Evolutionary conservation across 495 filamentous ascomycete genomes (phyloP).

Genomic region (Penicillium ochrochloron): DNA sequence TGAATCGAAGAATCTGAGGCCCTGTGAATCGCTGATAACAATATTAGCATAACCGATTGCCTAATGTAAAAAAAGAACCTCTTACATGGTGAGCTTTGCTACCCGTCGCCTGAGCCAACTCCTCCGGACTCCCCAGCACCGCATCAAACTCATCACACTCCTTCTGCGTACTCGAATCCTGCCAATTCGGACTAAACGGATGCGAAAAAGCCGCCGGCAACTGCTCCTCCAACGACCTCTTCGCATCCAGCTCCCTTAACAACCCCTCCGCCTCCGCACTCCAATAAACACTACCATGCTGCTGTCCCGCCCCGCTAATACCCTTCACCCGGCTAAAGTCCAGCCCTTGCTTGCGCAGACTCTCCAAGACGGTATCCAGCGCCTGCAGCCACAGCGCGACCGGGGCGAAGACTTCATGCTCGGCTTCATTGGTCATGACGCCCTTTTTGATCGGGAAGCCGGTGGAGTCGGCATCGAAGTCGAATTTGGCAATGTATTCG

Average conservation of each 20-base stretch:
- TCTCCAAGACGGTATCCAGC: constrained; percentile 78
- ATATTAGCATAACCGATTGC: constrained; percentile 29
- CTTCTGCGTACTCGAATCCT: constrained; percentile 89
- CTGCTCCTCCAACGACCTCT: constrained; percentile 68
- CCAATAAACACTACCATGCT: constrained; percentile 98
- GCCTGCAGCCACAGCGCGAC: constrained; percentile 95
- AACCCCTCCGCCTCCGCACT: constrained; percentile 67
- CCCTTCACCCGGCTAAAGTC: constrained; percentile 80
- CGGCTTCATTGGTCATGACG: constrained; percentile 76
- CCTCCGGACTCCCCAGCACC: constrained; percentile 63
- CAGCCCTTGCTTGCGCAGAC: constrained; percentile 70
- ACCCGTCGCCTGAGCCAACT: constrained; percentile 78
- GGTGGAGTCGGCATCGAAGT: constrained; percentile 72
- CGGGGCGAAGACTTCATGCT: constrained; percentile 88
- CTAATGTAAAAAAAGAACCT: constrained; percentile 13
- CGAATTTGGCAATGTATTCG: constrained; percentile 59
- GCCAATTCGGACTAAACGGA: constrained; percentile 93
- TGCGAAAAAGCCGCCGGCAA: constrained; percentile 79
- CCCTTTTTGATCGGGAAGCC: constrained; percentile 82
- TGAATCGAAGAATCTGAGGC: constrained; percentile 90
- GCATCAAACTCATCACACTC: constrained; percentile 90
- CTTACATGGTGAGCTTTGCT: constrained; percentile 93
- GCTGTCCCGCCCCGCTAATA: constrained; percentile 90
- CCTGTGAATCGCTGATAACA: constrained; percentile 86
- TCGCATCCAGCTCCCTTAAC: constrained; percentile 63